Base-by-base conservation (phyloP, 2,329 filamentous ascomycete genomes). In the Aspergillus caelatus region DNA sequence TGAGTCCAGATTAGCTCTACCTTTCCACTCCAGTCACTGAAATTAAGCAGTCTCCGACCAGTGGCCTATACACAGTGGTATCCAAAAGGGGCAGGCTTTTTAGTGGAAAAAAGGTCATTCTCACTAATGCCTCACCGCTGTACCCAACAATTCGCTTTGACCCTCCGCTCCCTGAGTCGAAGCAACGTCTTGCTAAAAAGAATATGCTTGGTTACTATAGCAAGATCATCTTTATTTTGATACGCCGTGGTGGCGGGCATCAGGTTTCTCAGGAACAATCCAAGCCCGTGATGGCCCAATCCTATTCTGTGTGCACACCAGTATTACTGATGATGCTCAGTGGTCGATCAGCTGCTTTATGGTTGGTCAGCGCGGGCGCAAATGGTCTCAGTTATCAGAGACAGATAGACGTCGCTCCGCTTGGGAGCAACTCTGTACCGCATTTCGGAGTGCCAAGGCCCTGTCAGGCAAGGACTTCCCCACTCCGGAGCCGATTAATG, bases 111-210 rank as follows among this genome's bases (percentile, higher is more conserved):
- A 81, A 81, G 46, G 80, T 85, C 28, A 81, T 88, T 58, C 68
- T 82, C 1, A 80, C 84, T 0, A 72, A 86, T 0, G 81, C 85
- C 0, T 80, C 78, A 4, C 80, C 84, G 0, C 71, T 82, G 1
- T 77, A 82, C 48, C 75, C 77, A 30, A 77, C 73, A 12, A 82
- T 88, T 41, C 61, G 53, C 0, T 88, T 87, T 71, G 61, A 68
- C 0, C 86, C 86, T 0, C 64, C 76, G 0, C 76, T 88, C 1
- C 81, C 82, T 0, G 34, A 66, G 0, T 66, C 68, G 3, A 85
- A 84, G 64, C 66, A 68, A 12, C 70, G 72, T 0, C 69, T 81
- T 34, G 67, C 75, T 14, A 65, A 77, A 3, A 72, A 77, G 0
- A 32, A 32, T 32, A 32, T 4, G 8, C 30, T 32, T 32, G 30